These are phyloP conservation scores for Colletotrichum agaves DNA, from an alignment of 2,329 filamentous ascomycete species.

Conservation along the genomic window DNA sequence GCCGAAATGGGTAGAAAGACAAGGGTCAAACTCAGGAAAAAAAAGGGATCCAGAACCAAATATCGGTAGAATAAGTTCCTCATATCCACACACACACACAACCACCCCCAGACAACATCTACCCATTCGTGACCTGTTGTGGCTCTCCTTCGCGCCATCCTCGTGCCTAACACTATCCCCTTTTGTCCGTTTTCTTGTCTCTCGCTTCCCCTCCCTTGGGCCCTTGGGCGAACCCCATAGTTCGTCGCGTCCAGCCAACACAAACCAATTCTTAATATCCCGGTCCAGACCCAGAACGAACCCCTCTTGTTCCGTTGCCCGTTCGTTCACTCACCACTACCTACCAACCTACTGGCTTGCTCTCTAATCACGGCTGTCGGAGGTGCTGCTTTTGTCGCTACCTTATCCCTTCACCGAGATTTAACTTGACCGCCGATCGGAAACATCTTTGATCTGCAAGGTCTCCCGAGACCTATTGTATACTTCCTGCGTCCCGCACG, in stretches of 20 bases:
- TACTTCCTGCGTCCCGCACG: background rate
- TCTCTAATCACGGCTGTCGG: background rate
- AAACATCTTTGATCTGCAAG: background rate
- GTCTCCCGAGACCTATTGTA: background rate
- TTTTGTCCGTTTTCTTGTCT: background rate
- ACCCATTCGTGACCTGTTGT: background rate
- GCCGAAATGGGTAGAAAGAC: no score
- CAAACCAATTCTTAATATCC: no score
- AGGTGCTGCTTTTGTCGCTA: background rate
- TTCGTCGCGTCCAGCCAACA: no score
- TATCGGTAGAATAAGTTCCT: background rate
- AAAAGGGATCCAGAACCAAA: no score
- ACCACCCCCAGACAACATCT: background rate
- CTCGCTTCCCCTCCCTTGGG: conserved; percentile 10
- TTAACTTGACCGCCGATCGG: conserved; percentile 33
- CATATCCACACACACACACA: background rate
- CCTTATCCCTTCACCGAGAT: conserved; percentile 13
- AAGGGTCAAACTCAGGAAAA: no score
- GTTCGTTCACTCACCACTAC: background rate
- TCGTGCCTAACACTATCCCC: background rate
- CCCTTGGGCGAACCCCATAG: no score
- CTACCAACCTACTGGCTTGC: background rate
- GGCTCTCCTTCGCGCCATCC: conserved; percentile 5
- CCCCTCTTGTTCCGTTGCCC: background rate
- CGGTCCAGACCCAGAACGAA: no score